These are phyloP conservation scores for Colletotrichum incanum DNA, from an alignment of 2,329 filamentous ascomycete genomes.

Conservation along the genomic window DNA sequence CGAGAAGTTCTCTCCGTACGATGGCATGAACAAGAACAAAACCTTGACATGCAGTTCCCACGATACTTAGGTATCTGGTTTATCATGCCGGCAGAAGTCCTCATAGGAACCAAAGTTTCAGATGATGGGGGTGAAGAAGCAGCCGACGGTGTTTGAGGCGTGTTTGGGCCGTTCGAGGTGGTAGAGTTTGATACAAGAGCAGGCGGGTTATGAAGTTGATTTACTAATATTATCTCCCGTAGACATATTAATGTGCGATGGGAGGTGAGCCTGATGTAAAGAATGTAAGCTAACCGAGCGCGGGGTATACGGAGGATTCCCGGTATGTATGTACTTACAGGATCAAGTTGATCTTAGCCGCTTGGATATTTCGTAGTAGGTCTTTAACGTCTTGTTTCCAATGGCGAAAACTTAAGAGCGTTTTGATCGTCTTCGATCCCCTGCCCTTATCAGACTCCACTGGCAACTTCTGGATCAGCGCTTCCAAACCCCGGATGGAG, in stretches of 20 bases:
- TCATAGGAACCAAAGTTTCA: not conserved
- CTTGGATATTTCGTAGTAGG: not conserved
- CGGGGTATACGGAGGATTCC: not conserved
- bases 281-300: not conserved
- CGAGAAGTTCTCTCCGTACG: not conserved
- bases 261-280: not conserved
- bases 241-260: not conserved
- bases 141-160: no score
- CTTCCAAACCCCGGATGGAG: not conserved
- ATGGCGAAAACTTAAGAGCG: not conserved
- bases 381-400: not conserved
- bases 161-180: not conserved
- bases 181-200: not conserved
- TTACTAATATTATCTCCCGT: not conserved
- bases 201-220: not conserved
- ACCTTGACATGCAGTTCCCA: conserved; percentile 3
- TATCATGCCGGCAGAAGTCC: not conserved
- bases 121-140: not conserved
- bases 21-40: conserved; percentile 18
- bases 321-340: not conserved
- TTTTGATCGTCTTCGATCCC: not conserved
- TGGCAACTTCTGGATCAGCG: not conserved
- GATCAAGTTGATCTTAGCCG: conserved; percentile 10
- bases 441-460: not conserved
- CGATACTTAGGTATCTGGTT: not conserved